A percentile compares a stretch with the other conserved stretches of the same genome.
These are phyloP conservation scores for Colletotrichum kahawae DNA, from an alignment of 2,329 filamentous ascomycete genomes.

Conservation along the genomic window DNA sequence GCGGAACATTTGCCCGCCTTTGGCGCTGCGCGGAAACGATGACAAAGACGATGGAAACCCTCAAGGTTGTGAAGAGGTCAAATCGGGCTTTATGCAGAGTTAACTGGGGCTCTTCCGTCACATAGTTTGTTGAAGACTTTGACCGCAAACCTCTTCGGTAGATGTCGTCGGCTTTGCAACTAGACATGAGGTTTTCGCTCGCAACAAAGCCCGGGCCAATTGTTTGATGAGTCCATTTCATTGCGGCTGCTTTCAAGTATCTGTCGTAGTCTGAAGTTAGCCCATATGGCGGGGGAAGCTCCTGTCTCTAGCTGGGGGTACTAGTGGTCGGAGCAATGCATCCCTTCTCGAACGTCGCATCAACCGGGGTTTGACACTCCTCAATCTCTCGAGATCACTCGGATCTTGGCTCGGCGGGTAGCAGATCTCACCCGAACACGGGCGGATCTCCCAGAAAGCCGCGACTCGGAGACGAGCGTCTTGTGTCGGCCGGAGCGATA, in stretches of 20 bases:
- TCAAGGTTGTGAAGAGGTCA: not conserved
- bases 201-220: not conserved
- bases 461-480: not conserved
- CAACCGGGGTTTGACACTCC: not conserved
- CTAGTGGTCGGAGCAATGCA: not conserved
- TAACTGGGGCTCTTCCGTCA: not conserved
- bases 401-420: not conserved
- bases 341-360: not conserved
- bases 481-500: not conserved
- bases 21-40: not conserved
- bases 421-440: not conserved
- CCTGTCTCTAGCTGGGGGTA: not conserved
- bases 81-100: not conserved
- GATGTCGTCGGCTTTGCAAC: not conserved
- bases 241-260: not conserved
- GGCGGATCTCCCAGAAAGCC: not conserved
- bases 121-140: not conserved
- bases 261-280: not conserved
- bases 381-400: not conserved
- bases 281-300: not conserved
- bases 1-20: not conserved
- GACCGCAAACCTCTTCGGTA: not conserved
- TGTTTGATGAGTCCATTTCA: not conserved
- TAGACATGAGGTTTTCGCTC: not conserved
- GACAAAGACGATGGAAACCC: not conserved